Conservation (phyloP, 257 asterid genomes). For the Ophiorrhiza pumila region DNA sequence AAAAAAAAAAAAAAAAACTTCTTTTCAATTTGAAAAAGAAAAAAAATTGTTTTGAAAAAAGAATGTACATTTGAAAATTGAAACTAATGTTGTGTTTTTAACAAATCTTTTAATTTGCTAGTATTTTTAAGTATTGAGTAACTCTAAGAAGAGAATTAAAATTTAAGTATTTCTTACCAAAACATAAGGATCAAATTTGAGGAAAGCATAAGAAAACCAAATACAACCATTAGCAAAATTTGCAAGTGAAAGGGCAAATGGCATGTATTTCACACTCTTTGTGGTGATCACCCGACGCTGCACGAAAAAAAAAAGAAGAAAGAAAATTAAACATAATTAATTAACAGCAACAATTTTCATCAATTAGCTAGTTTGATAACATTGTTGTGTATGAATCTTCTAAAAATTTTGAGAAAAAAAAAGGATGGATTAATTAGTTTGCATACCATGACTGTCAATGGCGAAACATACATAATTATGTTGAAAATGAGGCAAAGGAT, state of each 20-base stretch:
- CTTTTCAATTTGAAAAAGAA: too few species aligned
- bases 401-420: too few species aligned
- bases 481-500: constrained; percentile 42
- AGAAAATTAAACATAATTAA: neutral
- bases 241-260: constrained; percentile 59
- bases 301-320: neutral
- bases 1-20: too few species aligned
- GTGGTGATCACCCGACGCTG: constrained; percentile 62
- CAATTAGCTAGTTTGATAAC: too few species aligned
- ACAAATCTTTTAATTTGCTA: too few species aligned
- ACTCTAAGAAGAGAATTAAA: neutral
- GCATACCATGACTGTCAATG: constrained; percentile 30
- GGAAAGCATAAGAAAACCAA: constrained; percentile 62
- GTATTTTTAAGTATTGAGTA: too few species aligned
- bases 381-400: too few species aligned
- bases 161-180: constrained; percentile 37
- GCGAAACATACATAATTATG: constrained; percentile 53
- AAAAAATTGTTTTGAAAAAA: too few species aligned
- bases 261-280: constrained; percentile 85
- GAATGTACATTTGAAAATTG: too few species aligned
- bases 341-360: too few species aligned
- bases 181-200: constrained; percentile 54
- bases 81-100: too few species aligned
- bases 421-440: too few species aligned
- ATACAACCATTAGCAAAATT: constrained; percentile 51